These are phyloP conservation scores for Ilyonectria robusta DNA, from an alignment of 2,329 filamentous ascomycete genomes.

Conservation along the genomic window DNA sequence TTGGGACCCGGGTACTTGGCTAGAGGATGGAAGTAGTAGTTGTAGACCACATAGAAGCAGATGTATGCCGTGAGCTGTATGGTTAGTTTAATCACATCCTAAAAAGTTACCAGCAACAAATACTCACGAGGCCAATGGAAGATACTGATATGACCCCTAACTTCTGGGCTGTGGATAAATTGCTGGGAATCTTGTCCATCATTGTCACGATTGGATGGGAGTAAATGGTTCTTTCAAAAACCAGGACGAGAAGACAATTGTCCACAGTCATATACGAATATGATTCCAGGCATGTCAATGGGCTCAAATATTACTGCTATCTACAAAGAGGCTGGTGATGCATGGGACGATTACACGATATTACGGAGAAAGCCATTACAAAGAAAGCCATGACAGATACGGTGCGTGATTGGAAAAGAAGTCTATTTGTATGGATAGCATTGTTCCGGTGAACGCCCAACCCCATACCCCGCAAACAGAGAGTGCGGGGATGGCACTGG, in stretches of 20 bases:
- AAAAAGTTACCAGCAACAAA: neutral
- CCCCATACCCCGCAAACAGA: neutral
- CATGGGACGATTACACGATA: neutral
- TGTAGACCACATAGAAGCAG: neutral
- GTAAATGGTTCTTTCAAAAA: too few species aligned
- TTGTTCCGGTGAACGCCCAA: neutral
- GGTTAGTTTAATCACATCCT: neutral
- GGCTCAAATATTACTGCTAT: neutral
- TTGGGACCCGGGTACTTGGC: conserved; percentile 20
- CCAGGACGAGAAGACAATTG: too few species aligned
- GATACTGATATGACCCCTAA: too few species aligned
- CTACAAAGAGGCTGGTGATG: neutral
- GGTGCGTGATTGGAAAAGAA: neutral
- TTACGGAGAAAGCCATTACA: neutral
- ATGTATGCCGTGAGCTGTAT: neutral
- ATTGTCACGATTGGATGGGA: too few species aligned
- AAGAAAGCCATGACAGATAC: neutral
- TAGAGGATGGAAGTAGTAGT: conserved; percentile 18
- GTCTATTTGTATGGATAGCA: neutral
- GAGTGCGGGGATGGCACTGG: neutral
- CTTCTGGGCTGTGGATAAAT: too few species aligned
- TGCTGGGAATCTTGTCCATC: too few species aligned
- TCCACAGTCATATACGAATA: too few species aligned
- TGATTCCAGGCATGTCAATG: too few species aligned
- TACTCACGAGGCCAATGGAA: neutral